phyloP scores from a whole-genome alignment of 2,329 filamentous ascomycete genomes.

The Hypoxylon sp. region DNA sequence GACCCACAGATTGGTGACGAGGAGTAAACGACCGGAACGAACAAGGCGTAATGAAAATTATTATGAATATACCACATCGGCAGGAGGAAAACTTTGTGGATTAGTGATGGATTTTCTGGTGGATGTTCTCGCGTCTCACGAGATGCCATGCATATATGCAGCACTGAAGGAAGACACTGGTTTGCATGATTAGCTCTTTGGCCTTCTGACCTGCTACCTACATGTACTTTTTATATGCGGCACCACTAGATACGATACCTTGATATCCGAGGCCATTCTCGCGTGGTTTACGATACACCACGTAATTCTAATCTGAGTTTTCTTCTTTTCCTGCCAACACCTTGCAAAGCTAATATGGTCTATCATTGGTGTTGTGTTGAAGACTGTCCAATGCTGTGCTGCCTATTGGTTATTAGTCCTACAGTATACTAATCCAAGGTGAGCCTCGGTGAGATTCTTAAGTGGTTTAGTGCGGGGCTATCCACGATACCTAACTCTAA shows the following conservation, averaged over 20 bases:
- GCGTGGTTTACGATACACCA: constrained; percentile 5
- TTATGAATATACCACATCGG: constrained; percentile 31
- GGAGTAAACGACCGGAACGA: constrained; percentile 55
- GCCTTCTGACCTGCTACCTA: constrained; percentile 14
- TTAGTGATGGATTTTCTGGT: constrained; percentile 17
- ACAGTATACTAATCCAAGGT: not conserved
- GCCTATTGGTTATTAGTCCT: too few species aligned
- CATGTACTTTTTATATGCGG: too few species aligned
- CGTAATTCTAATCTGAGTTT: constrained; percentile 10
- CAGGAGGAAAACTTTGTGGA: constrained; percentile 10
- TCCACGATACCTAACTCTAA: too few species aligned
- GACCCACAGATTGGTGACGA: constrained; percentile 72
- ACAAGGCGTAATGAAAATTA: constrained; percentile 33
- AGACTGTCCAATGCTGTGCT: too few species aligned
- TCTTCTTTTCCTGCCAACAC: constrained; percentile 1
- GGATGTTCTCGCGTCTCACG: constrained; percentile 9
- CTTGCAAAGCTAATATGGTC: too few species aligned
- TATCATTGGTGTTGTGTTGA: too few species aligned
- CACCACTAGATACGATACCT: too few species aligned
- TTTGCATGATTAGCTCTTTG: constrained; percentile 18
- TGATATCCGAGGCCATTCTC: constrained; percentile 13
- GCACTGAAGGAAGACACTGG: constrained; percentile 8
- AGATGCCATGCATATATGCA: constrained; percentile 27
- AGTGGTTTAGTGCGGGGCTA: constrained; percentile 30
- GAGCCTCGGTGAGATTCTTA: constrained; percentile 5